Percentiles rank a stretch among this genome's conserved stretches.
phyloP scores from a whole-genome alignment of 148 eudicot species.

The Cornus kousa region DNA sequence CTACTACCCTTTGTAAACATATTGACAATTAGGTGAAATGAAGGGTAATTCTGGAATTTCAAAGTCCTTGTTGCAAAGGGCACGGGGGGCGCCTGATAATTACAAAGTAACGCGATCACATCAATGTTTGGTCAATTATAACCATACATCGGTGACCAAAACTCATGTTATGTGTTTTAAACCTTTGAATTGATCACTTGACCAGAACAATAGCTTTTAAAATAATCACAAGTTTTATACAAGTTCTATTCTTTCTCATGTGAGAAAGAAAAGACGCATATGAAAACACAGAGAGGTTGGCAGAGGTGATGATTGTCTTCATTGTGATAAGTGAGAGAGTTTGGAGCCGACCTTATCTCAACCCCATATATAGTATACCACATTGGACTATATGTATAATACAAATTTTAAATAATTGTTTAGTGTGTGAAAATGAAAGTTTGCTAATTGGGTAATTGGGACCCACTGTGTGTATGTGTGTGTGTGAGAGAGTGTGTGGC shows the following conservation, averaged over 20 bases:
- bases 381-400: no score
- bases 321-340: slow-evolving; percentile 12
- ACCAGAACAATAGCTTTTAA: background rate
- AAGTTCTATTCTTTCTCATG: background rate
- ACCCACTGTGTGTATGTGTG: no score
- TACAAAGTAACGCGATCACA: background rate
- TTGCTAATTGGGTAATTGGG: no score
- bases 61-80: background rate
- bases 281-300: background rate
- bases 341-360: slow-evolving; percentile 9
- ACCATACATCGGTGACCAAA: background rate
- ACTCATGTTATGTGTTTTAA: background rate
- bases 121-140: background rate
- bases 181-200: background rate
- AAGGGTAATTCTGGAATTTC: background rate
- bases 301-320: slow-evolving; percentile 9
- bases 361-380: background rate
- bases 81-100: background rate
- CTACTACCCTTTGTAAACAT: background rate
- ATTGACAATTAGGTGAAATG: background rate
- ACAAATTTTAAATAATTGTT: no score
- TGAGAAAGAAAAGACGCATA: background rate
- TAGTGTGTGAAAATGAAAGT: no score
- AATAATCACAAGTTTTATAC: background rate
- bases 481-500: no score